phyloP scores from a whole-genome alignment of 352 stramenopile species.

The Globisporangium rhizosaccharum region DNA sequence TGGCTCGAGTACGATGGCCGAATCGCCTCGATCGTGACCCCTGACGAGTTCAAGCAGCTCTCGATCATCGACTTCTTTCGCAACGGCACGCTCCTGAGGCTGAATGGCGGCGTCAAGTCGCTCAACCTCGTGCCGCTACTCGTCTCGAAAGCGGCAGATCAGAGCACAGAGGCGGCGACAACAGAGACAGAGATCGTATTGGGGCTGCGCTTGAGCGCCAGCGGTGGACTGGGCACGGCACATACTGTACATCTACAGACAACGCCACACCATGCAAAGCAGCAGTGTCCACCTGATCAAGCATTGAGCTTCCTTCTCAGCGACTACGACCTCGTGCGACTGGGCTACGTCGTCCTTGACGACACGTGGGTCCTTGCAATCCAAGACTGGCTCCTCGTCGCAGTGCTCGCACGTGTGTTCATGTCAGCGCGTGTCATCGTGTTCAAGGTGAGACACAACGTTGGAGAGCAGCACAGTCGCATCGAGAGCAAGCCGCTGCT shows the following conservation, averaged over 20 bases:
- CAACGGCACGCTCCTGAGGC: neutral
- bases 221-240: neutral
- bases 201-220: neutral
- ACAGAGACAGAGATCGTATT: neutral
- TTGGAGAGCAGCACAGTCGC: too few species aligned
- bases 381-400: neutral
- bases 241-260: constrained; percentile 12
- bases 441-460: too few species aligned
- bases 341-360: constrained; percentile 8
- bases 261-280: neutral
- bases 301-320: too few species aligned
- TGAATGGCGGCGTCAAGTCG: constrained; percentile 11
- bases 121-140: constrained; percentile 9
- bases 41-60: neutral
- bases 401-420: neutral
- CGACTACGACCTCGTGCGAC: too few species aligned
- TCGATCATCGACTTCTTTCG: constrained; percentile 2
- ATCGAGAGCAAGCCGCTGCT: too few species aligned
- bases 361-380: neutral
- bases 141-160: neutral
- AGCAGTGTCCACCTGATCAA: too few species aligned
- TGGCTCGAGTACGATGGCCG: constrained; percentile 18
- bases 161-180: neutral
- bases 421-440: too few species aligned
- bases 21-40: neutral